A percentile compares a stretch with the other conserved stretches of the same genome.
Evolutionary conservation across 2,329 filamentous ascomycete genomes (phyloP).

Genomic region (Diaporthe ilicicola): DNA sequence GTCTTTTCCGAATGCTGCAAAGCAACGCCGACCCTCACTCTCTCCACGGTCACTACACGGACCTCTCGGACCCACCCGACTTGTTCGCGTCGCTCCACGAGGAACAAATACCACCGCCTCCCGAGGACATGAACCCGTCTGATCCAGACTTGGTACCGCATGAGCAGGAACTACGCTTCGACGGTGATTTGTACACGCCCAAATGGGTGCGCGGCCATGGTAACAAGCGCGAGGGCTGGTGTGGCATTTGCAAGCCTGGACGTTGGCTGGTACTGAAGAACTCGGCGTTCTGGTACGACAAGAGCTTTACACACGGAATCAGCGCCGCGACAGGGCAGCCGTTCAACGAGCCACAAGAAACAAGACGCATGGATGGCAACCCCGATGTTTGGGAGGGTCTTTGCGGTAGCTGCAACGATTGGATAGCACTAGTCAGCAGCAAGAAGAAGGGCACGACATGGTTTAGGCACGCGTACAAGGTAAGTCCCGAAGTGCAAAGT

Average conservation of each 20-base stretch:
- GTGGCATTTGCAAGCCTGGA: constrained; percentile 85
- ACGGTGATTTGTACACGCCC: constrained; percentile 84
- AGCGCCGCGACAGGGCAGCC: constrained; percentile 81
- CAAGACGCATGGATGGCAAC: constrained; percentile 79
- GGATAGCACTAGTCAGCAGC: constrained; percentile 82
- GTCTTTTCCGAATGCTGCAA: constrained; percentile 76
- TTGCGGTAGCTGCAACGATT: constrained; percentile 81
- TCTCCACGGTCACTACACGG: constrained; percentile 74
- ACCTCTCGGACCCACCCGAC: constrained; percentile 79
- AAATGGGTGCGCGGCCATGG: constrained; percentile 86
- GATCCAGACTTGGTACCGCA: constrained; percentile 80
- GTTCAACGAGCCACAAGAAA: constrained; percentile 81
- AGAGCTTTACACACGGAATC: constrained; percentile 88
- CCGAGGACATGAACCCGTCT: constrained; percentile 82
- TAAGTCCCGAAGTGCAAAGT: constrained; percentile 47
- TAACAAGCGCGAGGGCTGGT: constrained; percentile 90
- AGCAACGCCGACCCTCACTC: constrained; percentile 77
- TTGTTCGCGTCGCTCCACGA: constrained; percentile 79
- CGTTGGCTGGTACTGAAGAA: constrained; percentile 90
- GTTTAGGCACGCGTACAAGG: constrained; percentile 91
- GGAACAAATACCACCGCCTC: constrained; percentile 76
- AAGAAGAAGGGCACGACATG: constrained; percentile 94
- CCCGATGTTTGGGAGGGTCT: constrained; percentile 84
- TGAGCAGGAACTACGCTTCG: constrained; percentile 81
- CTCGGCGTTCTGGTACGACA: constrained; percentile 93